phyloP scores from a whole-genome alignment of 163 green algal species.

The Chloromonas sp. region DNA sequence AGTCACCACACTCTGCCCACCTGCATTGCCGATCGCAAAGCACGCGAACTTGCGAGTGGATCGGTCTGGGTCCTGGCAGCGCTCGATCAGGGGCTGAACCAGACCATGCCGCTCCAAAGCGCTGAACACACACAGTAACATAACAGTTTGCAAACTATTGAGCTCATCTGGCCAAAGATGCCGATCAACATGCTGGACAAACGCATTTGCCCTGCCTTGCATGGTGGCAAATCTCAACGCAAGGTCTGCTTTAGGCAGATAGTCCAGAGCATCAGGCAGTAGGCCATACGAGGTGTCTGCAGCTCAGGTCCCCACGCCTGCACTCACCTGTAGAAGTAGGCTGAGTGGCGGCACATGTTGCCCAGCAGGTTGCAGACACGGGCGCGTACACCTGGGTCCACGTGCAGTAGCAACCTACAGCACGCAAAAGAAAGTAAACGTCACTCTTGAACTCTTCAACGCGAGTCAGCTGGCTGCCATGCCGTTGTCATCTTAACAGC shows the following conservation, averaged over 20 bases:
- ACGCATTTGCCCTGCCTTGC: too few relatives aligned
- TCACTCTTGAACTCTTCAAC: not conserved
- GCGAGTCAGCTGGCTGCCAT: too few relatives aligned
- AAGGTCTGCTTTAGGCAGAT: too few relatives aligned
- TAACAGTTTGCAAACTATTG: too few relatives aligned
- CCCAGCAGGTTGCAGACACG: conserved; percentile 84
- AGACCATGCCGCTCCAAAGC: conserved; percentile 56
- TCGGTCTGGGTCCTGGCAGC: conserved; percentile 78
- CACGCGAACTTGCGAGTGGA: conserved; percentile 93
- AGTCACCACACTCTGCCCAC: conserved; percentile 11
- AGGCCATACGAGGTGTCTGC: too few relatives aligned
- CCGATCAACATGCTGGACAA: too few relatives aligned
- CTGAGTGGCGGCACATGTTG: conserved; percentile 90
- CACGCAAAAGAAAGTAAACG: not conserved
- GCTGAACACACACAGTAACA: conserved; percentile 1
- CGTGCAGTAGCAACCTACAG: conserved; percentile 19
- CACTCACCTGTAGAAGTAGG: conserved; percentile 37
- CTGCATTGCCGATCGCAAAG: conserved; percentile 94
- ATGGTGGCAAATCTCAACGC: too few relatives aligned
- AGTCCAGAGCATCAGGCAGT: too few relatives aligned
- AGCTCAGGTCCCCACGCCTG: too few relatives aligned
- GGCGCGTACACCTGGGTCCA: conserved; percentile 62
- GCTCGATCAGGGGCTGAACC: conserved; percentile 70
- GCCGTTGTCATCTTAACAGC: too few relatives aligned
- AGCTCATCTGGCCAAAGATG: too few relatives aligned